phyloP scores from a whole-genome alignment of 2,329 filamentous ascomycete species.

The Ceratocystiopsis sp. region DNA sequence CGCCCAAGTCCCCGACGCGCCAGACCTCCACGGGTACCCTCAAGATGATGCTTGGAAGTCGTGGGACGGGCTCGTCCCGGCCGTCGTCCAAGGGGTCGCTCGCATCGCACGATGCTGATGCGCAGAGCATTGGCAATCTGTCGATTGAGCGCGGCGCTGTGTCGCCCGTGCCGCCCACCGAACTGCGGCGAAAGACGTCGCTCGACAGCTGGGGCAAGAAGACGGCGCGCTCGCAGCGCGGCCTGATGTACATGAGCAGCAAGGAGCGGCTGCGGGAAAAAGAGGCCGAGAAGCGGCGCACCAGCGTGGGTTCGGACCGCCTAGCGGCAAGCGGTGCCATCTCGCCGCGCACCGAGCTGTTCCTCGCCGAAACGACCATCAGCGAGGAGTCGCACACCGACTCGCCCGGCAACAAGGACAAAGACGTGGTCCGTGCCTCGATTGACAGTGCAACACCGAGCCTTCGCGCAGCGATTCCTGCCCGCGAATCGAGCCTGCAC shows the following conservation, averaged over 20 bases:
- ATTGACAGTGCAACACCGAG: constrained; percentile 15
- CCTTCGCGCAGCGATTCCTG: constrained; percentile 38
- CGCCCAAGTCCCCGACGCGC: constrained; percentile 35
- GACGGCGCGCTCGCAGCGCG: constrained; percentile 32
- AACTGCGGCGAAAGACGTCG: constrained; percentile 35
- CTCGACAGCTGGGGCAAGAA: constrained; percentile 48
- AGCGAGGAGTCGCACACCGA: constrained; percentile 34
- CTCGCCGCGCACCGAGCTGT: constrained; percentile 26
- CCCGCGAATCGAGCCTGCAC: constrained; percentile 50
- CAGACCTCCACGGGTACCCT: constrained; percentile 29
- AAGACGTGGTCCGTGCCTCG: constrained; percentile 11
- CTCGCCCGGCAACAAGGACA: constrained; percentile 12
- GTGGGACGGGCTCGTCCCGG: constrained; percentile 25
- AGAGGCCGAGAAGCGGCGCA: constrained; percentile 43
- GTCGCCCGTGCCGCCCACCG: constrained; percentile 21
- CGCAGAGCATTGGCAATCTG: constrained; percentile 45
- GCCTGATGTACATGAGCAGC: constrained; percentile 58
- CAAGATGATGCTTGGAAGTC: constrained; percentile 39
- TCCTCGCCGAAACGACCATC: constrained; percentile 35
- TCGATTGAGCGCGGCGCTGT: constrained; percentile 41
- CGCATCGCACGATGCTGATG: constrained; percentile 38
- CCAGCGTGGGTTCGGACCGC: constrained; percentile 23
- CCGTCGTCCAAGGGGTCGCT: constrained; percentile 42
- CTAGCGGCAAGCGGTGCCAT: constrained; percentile 14
- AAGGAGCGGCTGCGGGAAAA: constrained; percentile 48